Conservation (phyloP, 1,139 yeast species). For the Lipomyces yarrowii region DNA sequence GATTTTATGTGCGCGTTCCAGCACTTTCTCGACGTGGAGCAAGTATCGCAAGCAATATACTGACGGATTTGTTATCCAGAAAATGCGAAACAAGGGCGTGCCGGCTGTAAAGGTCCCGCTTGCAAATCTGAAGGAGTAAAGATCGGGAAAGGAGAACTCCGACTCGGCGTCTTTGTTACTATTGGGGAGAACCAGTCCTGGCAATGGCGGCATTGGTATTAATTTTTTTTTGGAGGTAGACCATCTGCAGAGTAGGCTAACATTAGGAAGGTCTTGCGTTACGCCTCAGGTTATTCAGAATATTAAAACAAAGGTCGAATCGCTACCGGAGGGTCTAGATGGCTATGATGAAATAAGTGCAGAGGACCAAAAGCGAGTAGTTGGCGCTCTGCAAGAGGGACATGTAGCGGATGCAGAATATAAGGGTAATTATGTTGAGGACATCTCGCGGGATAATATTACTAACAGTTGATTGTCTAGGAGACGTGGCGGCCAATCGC, state of each 20-base stretch:
- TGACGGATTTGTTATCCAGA: constrained; percentile 12
- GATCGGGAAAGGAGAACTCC: constrained; percentile 29
- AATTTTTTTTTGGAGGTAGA: not conserved
- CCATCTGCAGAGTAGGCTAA: not conserved
- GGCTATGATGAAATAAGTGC: constrained; percentile 25
- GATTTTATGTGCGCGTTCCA: not conserved
- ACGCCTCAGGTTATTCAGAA: constrained; percentile 28
- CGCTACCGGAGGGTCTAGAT: constrained; percentile 24
- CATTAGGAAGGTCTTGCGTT: constrained; percentile 26
- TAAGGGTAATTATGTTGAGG: constrained; percentile 7
- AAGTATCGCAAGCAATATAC: not conserved
- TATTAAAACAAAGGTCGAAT: constrained; percentile 16
- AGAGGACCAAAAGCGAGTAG: constrained; percentile 18
- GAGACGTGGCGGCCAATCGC: constrained; percentile 19
- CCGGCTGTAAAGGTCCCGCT: constrained; percentile 24
- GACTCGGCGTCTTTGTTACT: constrained; percentile 29
- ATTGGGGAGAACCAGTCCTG: constrained; percentile 23
- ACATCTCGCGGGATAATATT: not conserved
- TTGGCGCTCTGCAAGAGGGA: constrained; percentile 25
- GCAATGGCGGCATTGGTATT: constrained; percentile 33
- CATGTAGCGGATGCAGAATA: constrained; percentile 28
- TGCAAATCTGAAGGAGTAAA: constrained; percentile 21
- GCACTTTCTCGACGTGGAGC: not conserved
- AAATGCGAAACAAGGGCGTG: constrained; percentile 25
- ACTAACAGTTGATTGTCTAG: not conserved